Base-by-base conservation (phyloP, 1,139 yeast genomes). In the Suhomyces chickasaworum region DNA sequence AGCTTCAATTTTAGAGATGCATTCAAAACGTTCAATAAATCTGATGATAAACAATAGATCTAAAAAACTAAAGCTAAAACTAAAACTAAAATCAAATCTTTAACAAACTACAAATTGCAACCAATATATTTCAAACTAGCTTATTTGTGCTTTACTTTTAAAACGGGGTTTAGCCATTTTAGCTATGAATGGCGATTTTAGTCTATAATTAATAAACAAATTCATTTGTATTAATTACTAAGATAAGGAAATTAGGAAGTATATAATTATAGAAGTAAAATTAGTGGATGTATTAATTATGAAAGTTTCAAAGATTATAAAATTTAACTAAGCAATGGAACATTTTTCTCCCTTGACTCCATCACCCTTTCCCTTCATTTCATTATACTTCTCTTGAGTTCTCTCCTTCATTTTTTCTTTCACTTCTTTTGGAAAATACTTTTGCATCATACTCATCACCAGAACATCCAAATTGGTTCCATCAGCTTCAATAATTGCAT, bases 341-440 rank as follows among this genome's bases (percentile, higher is more conserved):
- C 75, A 71, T 47, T 67, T 68, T 34, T 64, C 65, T 16, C 56
- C 51, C 30, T 38, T 41, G 37, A 30, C 12, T 2, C 41, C 41
- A 5, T 39, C 39, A 13, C 39, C 38, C n/a, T 31, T 44, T 13
- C 50, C 50, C 17, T 32, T 48, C 37, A 31, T 52, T 45, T 71
- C 77, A 7, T 59, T 58, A 45, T 69, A 73, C 49, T 65, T 69
- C 57, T 84, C 90, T 52, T 71, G 74, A 40, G 81, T 83, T 51
- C 86, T 75, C 44, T 81, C 86, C 43, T 66, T 66, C 55, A 82
- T 70, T 58, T 86, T 86, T 53, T 72, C 75, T 55, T 82, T 84
- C 15, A 83, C 83, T 58, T 86, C 91, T 18, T 69, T 57, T 0
- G 93, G 93, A 65, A 86, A 86, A 56, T 80, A 78, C 43, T 68